Conservation (phyloP, 2,329 filamentous ascomycete species). For the Huntiella omanensis region DNA sequence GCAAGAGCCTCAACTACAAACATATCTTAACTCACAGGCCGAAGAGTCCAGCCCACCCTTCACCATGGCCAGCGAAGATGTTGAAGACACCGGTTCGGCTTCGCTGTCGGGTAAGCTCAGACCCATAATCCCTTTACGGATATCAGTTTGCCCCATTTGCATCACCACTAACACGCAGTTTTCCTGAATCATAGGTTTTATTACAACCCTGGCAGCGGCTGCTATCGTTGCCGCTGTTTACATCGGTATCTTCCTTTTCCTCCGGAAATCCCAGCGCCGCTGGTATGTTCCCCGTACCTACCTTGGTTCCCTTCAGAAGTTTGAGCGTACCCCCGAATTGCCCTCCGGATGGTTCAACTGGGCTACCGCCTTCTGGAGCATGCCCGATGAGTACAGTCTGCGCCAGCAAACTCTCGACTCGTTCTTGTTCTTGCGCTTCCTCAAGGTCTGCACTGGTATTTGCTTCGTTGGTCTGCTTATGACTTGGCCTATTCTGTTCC, state of each 20-base stretch:
- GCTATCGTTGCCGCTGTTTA: conserved; percentile 22
- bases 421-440: conserved; percentile 66
- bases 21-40: no score
- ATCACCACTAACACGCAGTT: neutral
- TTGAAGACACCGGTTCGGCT: conserved; percentile 3
- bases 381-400: conserved; percentile 55
- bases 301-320: conserved; percentile 25
- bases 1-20: no score
- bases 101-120: conserved; percentile 10
- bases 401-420: conserved; percentile 75
- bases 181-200: conserved; percentile 9
- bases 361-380: conserved; percentile 42
- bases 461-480: conserved; percentile 69
- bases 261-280: conserved; percentile 26
- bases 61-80: conserved; percentile 8
- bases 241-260: conserved; percentile 25
- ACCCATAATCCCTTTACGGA: neutral
- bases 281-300: conserved; percentile 33
- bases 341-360: conserved; percentile 41
- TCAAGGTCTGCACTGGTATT: conserved; percentile 52
- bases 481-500: conserved; percentile 73
- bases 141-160: neutral
- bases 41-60: neutral
- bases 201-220: conserved; percentile 35
- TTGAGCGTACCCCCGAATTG: conserved; percentile 37